Evolutionary conservation across 202 grass and related monocot species (phyloP).

Genomic region (Zoysia matrella): DNA sequence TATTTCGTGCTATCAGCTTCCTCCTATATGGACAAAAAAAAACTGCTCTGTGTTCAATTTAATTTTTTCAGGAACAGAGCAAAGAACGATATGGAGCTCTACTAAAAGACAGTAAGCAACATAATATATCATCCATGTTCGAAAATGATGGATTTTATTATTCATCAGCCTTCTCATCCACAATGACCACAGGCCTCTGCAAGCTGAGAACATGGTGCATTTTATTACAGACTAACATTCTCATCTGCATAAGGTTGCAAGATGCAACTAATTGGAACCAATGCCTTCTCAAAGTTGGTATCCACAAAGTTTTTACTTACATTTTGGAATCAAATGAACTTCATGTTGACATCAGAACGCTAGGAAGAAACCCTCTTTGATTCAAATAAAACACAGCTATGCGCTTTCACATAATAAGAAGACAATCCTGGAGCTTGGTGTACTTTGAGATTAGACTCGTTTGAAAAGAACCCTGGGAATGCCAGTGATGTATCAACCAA

Average conservation of each 20-base stretch:
- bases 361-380: constrained; percentile 45
- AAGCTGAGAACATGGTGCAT: constrained; percentile 16
- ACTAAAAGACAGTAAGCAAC: constrained; percentile 6
- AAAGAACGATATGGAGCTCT: not conserved
- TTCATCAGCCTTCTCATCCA: constrained; percentile 14
- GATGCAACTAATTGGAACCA: constrained; percentile 25
- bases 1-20: not conserved
- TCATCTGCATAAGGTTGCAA: constrained; percentile 21
- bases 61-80: not conserved
- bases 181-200: not conserved
- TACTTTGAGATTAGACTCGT: constrained; percentile 42
- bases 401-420: constrained; percentile 64
- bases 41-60: not conserved
- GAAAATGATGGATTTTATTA: constrained; percentile 16
- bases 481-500: too few relatives aligned
- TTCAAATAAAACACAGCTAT: too few relatives aligned
- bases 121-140: not conserved
- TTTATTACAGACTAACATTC: constrained; percentile 41
- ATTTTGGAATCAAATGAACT: not conserved
- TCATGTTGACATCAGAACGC: constrained; percentile 10
- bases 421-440: constrained; percentile 55
- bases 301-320: constrained; percentile 31
- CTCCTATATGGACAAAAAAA: not conserved
- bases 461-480: too few relatives aligned
- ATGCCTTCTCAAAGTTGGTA: not conserved